Conservation (phyloP, 768 basidiomycete species). For the Vararia minispora region DNA sequence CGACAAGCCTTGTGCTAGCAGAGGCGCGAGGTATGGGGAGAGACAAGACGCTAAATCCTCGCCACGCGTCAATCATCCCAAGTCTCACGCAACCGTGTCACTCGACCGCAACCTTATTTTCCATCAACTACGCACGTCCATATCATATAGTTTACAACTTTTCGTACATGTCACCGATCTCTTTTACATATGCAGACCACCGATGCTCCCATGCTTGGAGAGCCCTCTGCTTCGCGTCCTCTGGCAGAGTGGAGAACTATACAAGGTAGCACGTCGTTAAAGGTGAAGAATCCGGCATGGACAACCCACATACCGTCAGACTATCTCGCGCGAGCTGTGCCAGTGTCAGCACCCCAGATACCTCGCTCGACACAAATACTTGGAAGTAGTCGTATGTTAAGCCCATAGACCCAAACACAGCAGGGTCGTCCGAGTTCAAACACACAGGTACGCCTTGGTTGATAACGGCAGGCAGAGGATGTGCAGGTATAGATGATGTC, state of each 20-base stretch:
- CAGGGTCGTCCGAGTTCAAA: slow-evolving; percentile 66
- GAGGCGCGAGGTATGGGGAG: background rate
- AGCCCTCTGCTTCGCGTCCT: slow-evolving; percentile 5
- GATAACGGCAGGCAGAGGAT: slow-evolving; percentile 60
- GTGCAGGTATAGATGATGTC: slow-evolving; percentile 72
- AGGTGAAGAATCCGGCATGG: too few relatives aligned
- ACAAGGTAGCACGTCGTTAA: too few relatives aligned
- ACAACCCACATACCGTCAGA: slow-evolving; percentile 41
- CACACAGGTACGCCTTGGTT: slow-evolving; percentile 66
- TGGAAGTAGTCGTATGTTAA: slow-evolving; percentile 74
- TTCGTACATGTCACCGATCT: background rate
- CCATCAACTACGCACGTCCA: too few relatives aligned
- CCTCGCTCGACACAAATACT: slow-evolving; percentile 60
- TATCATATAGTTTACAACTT: too few relatives aligned
- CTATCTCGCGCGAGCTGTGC: slow-evolving; percentile 57
- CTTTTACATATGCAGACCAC: slow-evolving; percentile 5
- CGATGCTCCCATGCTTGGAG: slow-evolving; percentile 1
- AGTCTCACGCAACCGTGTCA: too few relatives aligned
- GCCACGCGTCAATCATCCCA: too few relatives aligned
- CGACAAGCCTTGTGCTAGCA: background rate
- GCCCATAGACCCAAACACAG: slow-evolving; percentile 69
- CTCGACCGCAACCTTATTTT: too few relatives aligned
- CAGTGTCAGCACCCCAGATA: slow-evolving; percentile 52
- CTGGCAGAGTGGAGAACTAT: slow-evolving; percentile 6
- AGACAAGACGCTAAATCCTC: slow-evolving; percentile 2